These are phyloP conservation scores for Raffaelea ambrosiae DNA, from an alignment of 2,329 filamentous ascomycete species.

Conservation along the genomic window DNA sequence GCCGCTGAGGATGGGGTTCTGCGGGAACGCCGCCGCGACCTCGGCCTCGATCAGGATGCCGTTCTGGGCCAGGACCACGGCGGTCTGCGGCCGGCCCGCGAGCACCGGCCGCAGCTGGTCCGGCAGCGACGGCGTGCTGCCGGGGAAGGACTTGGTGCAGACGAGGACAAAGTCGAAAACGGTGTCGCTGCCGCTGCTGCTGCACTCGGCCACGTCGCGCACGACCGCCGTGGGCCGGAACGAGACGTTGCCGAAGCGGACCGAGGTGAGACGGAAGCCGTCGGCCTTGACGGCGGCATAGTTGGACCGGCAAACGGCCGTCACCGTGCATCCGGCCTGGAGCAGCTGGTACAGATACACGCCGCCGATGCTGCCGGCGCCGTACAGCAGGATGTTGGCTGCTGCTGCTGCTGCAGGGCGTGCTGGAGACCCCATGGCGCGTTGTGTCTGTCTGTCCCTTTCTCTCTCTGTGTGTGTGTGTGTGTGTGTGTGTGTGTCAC, in stretches of 20 bases:
- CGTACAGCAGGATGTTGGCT: constrained; percentile 4
- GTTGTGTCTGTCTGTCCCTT: too few species aligned
- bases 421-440: too few species aligned
- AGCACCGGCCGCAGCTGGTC: not conserved
- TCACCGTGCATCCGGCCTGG: constrained; percentile 1
- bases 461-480: too few species aligned
- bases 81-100: not conserved
- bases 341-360: constrained; percentile 1
- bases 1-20: not conserved
- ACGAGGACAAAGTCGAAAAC: constrained; percentile 2
- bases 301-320: constrained; percentile 2
- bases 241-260: not conserved
- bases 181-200: too few species aligned
- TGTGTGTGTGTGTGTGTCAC: too few species aligned
- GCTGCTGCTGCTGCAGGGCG: too few species aligned
- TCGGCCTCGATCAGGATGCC: constrained; percentile 3
- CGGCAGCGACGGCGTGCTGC: not conserved
- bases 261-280: not conserved
- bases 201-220: not conserved
- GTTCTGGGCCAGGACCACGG: constrained; percentile 2
- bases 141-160: constrained; percentile 3
- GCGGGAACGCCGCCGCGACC: not conserved
- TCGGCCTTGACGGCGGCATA: not conserved
- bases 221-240: not conserved
- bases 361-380: not conserved